Evolutionary conservation across 305 asterid genomes (phyloP).

Genomic region (Fraxinus paxiana): DNA sequence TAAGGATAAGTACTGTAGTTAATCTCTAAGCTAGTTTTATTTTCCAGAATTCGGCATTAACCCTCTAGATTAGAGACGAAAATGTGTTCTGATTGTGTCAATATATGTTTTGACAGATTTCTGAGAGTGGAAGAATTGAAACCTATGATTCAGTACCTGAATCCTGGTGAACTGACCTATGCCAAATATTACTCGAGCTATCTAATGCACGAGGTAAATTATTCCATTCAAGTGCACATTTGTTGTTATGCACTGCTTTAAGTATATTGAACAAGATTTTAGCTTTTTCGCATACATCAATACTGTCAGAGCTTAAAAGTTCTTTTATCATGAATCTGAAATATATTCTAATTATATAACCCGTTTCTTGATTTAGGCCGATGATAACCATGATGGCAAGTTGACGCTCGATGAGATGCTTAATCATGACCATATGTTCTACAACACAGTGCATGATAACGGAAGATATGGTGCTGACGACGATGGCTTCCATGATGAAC

Average conservation of each 20-base stretch:
- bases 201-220: conserved; percentile 31
- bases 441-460: conserved; percentile 23
- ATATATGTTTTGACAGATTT: conserved; percentile 18
- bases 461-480: conserved; percentile 5
- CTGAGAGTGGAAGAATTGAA: conserved; percentile 37
- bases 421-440: conserved; percentile 28
- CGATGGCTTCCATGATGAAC: conserved; percentile 28
- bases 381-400: conserved; percentile 33
- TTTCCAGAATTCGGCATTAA: neutral
- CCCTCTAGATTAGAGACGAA: neutral
- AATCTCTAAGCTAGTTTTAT: neutral
- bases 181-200: conserved; percentile 29
- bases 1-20: conserved; percentile 26
- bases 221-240: neutral
- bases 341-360: neutral
- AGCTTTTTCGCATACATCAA: neutral
- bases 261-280: neutral
- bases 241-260: neutral
- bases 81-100: neutral
- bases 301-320: neutral
- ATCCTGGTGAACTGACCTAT: conserved; percentile 35
- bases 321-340: neutral
- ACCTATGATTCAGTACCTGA: conserved; percentile 28
- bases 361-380: conserved; percentile 25
- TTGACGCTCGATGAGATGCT: conserved; percentile 32